Base-by-base conservation (phyloP, 768 basidiomycete species). In the Tylopilus rubrobrunneus region DNA sequence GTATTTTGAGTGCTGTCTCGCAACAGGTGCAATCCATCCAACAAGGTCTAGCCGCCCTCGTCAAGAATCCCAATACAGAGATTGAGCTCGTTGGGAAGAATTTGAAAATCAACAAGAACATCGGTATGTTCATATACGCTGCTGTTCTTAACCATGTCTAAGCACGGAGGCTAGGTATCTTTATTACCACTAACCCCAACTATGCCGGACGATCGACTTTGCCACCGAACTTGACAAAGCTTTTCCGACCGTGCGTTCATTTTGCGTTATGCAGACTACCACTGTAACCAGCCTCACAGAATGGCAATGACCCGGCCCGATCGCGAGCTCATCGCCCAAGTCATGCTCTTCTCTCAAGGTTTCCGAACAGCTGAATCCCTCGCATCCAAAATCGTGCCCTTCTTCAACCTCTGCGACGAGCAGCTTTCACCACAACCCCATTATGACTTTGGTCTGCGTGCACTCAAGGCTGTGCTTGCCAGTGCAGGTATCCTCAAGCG, bases 251-350 rank as follows among this genome's bases (percentile, higher is more conserved):
- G 89, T 92, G 62, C 63, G 87, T 81, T 33, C 11, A 11, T 25
- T 14, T 28, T n/a, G 52, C 28, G 40, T 19, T 25, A 36, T 29
- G 41, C 12, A 28, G 25, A 27, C 5, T 4, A 37, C n/a, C 29
- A 9, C 57, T 48, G 60, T 62, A 28, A 60, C 63, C 7, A 39
- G 31, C 46, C 48, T 9, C 47, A 29, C 58, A 96, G 93, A 55
- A 98, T 98, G 90, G 93, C 97, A 34, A 99, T 99, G 97, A 97
- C 97, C 7, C 85, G 92, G 48, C 97, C 97, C 25, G 97, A 98
- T 70, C 86, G 94, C 55, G 96, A 99, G 69, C 86, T 99, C 45
- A 99, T 99, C 64, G 97, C 97, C 4, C 97, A 99, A 73, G 97
- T 99, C 68, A 94, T 98, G 91, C 76, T 99, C 44, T 98, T 98